phyloP scores from a whole-genome alignment of 345 rosid genomes.

The Citrus maxima region DNA sequence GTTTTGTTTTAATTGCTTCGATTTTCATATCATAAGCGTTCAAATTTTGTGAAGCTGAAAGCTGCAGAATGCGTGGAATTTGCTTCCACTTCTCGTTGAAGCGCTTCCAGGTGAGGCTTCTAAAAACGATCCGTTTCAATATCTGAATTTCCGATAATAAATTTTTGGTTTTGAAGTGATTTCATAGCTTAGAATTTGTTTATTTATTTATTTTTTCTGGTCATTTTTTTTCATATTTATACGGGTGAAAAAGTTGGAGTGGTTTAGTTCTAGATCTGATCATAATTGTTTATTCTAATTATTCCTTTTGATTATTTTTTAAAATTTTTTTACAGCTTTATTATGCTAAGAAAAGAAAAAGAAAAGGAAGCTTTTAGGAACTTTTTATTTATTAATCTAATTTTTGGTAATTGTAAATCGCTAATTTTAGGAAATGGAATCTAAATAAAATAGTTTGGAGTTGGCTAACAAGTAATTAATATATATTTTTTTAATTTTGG shows the following conservation, averaged over 20 bases:
- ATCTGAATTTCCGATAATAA: background rate
- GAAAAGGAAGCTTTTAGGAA: background rate
- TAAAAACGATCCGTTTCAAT: background rate
- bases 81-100: constrained; percentile 22
- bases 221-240: background rate
- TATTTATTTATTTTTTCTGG: background rate
- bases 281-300: background rate
- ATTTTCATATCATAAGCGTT: background rate
- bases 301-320: background rate
- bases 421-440: background rate
- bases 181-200: background rate
- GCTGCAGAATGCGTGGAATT: constrained; percentile 28
- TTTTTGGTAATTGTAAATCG: background rate
- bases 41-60: background rate
- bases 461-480: background rate
- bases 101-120: constrained; percentile 34
- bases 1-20: background rate
- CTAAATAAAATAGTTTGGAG: background rate
- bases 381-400: background rate
- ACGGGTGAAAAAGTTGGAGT: background rate
- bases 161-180: background rate
- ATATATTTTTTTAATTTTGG: background rate
- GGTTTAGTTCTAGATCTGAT: constrained; percentile 21
- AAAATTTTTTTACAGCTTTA: background rate
- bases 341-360: background rate